Conservation (phyloP, 371 early-diverging fungal genomes). For the Zopfochytrium polystomum region DNA sequence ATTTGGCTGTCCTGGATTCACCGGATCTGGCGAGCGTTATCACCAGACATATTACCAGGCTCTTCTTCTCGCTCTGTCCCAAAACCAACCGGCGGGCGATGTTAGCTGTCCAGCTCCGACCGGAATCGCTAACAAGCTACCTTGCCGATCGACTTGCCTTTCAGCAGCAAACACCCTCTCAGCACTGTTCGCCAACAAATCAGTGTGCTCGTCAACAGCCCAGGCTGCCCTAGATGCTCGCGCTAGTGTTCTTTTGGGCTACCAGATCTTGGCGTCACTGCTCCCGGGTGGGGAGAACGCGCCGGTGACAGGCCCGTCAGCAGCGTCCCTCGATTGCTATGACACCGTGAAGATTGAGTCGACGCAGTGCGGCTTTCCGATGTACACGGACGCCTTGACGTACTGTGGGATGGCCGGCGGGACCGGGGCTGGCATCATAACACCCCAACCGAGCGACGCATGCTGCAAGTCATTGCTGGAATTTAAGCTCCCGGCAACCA, state of each 20-base stretch:
- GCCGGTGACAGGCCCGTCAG: no score
- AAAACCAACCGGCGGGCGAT: conserved; percentile 2
- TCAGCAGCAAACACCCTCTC: background rate
- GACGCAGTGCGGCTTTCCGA: background rate
- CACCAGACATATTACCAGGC: conserved; percentile 13
- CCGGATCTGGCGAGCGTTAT: conserved; percentile 9
- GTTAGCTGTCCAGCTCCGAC: conserved; percentile 6
- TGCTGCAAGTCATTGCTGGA: no score
- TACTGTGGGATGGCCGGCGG: background rate
- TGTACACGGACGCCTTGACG: background rate
- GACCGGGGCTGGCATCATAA: background rate
- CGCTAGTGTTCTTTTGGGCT: background rate
- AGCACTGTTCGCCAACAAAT: background rate
- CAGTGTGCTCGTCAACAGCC: background rate
- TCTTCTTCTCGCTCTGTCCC: conserved; percentile 10
- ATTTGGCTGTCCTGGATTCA: conserved; percentile 12
- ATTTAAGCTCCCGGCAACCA: background rate
- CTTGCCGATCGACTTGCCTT: conserved; percentile 5
- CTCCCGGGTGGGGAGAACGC: no score
- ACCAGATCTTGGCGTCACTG: background rate
- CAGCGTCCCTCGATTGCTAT: background rate
- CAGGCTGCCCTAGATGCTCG: background rate
- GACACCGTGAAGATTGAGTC: background rate
- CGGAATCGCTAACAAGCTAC: background rate
- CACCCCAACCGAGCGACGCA: no score